These are phyloP conservation scores for Xylariaceae sp. DNA, from an alignment of 2,329 filamentous ascomycete genomes.

Conservation along the genomic window DNA sequence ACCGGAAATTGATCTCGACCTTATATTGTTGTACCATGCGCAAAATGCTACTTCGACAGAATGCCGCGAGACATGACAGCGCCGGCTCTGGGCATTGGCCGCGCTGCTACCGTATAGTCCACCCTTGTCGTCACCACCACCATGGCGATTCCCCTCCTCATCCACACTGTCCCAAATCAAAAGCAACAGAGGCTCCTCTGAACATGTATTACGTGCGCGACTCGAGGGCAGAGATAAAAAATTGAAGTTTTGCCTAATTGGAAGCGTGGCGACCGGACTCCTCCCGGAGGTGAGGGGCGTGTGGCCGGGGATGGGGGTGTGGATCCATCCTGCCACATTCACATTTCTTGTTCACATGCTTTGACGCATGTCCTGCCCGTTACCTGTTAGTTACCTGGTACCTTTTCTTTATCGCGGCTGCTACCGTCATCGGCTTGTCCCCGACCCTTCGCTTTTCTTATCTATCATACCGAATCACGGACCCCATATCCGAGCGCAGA, in stretches of 20 bases:
- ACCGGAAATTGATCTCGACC: neutral
- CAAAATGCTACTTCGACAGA: neutral
- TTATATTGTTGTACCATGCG: neutral
- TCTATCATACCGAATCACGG: neutral
- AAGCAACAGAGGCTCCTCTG: too few species aligned
- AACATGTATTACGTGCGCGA: neutral
- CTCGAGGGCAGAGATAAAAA: slow-evolving; percentile 11
- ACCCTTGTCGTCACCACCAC: slow-evolving; percentile 9
- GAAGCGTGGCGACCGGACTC: neutral
- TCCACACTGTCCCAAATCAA: too few species aligned
- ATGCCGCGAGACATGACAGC: neutral
- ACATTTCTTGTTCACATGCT: slow-evolving; percentile 4
- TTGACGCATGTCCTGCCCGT: neutral
- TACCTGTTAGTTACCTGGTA: neutral
- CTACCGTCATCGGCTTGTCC: neutral
- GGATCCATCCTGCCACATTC: slow-evolving; percentile 27
- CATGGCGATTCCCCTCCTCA: slow-evolving; percentile 6
- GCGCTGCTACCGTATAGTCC: neutral
- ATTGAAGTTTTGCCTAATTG: slow-evolving; percentile 3
- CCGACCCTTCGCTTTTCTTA: neutral
- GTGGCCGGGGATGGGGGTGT: slow-evolving; percentile 15
- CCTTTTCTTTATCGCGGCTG: neutral
- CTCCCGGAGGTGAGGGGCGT: neutral
- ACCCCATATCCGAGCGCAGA: neutral
- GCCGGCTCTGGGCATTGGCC: neutral